A percentile compares a stretch with the other conserved stretches of the same genome.
These are phyloP conservation scores for Vitis rotundifolia DNA, from an alignment of 164 flowering plant species.

Conservation along the genomic window DNA sequence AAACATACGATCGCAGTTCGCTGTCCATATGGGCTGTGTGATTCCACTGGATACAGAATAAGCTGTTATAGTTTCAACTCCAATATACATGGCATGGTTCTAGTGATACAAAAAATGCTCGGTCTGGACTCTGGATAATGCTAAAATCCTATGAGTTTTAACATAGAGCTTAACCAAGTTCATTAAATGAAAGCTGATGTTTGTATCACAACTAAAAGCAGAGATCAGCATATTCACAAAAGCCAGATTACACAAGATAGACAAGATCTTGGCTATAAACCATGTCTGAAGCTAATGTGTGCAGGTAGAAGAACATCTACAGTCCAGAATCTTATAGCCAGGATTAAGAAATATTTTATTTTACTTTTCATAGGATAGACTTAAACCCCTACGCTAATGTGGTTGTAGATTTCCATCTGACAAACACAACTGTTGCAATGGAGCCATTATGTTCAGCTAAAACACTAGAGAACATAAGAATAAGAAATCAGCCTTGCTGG, in stretches of 20 bases:
- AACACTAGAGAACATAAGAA: not conserved
- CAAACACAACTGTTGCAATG: too few species aligned
- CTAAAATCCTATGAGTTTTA: not conserved
- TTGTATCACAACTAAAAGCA: not conserved
- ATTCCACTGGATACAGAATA: slow-evolving; percentile 61
- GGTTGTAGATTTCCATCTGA: too few species aligned
- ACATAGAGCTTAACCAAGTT: not conserved
- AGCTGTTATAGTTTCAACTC: slow-evolving; percentile 9
- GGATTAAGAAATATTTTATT: too few species aligned
- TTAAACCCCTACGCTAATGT: too few species aligned
- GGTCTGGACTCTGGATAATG: not conserved
- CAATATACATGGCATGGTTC: not conserved
- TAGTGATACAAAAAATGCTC: not conserved
- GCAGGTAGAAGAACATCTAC: too few species aligned
- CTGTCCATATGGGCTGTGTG: slow-evolving; percentile 81
- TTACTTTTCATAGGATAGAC: too few species aligned
- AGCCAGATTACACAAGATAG: too few species aligned
- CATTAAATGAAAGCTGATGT: not conserved
- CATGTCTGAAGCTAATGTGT: too few species aligned
- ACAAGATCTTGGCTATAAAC: too few species aligned
- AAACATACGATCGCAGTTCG: slow-evolving; percentile 75
- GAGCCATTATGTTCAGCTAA: too few species aligned
- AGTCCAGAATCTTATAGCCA: too few species aligned
- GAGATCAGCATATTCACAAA: not conserved
- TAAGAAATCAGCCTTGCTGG: not conserved